Percentiles rank a stretch among this genome's conserved stretches.
Evolutionary conservation across 768 basidiomycete species (phyloP).

Genomic region (Psilocybe tampanensis): DNA sequence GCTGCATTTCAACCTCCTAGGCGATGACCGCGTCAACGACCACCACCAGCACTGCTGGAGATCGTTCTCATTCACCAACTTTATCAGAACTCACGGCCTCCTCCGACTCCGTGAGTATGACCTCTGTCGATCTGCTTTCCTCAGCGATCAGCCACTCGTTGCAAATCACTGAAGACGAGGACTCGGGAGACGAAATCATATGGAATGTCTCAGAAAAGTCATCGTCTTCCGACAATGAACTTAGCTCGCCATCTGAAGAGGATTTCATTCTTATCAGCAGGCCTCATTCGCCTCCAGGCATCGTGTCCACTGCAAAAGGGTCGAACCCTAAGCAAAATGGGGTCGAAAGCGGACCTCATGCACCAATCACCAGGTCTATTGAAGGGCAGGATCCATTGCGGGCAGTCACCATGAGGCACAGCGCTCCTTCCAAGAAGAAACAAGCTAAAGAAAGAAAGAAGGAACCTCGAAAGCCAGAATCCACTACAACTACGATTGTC

Average conservation of each 20-base stretch:
- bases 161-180: conserved; percentile 24
- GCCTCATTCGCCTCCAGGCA: conserved; percentile 24
- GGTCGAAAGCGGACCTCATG: neutral
- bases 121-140: conserved; percentile 28
- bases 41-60: too few relatives aligned
- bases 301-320: conserved; percentile 4
- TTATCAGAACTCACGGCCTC: conserved; percentile 24
- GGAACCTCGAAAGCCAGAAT: neutral
- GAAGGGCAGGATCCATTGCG: conserved; percentile 8
- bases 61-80: conserved; percentile 13
- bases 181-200: conserved; percentile 61
- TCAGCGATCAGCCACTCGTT: conserved; percentile 15
- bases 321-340: conserved; percentile 14
- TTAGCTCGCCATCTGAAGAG: conserved; percentile 41
- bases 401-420: conserved; percentile 7
- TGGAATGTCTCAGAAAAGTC: conserved; percentile 44
- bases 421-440: neutral
- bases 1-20: neutral
- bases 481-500: neutral
- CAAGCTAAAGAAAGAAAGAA: neutral
- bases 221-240: conserved; percentile 29
- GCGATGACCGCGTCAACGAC: too few relatives aligned
- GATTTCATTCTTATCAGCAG: conserved; percentile 53
- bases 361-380: conserved; percentile 7
- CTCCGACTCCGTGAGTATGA: conserved; percentile 33